phyloP scores from a whole-genome alignment of 2,329 filamentous ascomycete species.

The Cordyceps militaris region DNA sequence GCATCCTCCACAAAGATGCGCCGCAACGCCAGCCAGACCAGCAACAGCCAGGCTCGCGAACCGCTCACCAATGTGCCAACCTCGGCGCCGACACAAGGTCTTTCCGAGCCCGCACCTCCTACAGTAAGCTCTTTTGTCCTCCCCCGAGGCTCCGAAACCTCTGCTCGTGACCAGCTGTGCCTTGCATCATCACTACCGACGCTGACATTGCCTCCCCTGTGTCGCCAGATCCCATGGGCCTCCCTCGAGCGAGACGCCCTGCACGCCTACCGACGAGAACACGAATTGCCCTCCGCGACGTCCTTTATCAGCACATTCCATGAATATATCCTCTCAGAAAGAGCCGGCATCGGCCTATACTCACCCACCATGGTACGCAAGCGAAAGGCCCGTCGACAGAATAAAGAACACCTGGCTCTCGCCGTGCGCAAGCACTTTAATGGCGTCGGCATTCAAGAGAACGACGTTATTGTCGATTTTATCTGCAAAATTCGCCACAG shows the following conservation, averaged over 20 bases:
- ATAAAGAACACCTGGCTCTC: conserved; percentile 64
- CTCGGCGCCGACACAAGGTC: conserved; percentile 24
- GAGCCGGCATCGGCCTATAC: conserved; percentile 59
- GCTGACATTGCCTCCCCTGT: conserved; percentile 12
- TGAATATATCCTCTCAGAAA: conserved; percentile 53
- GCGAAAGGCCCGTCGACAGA: conserved; percentile 57
- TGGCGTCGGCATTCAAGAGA: conserved; percentile 68
- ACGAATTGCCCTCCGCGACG: conserved; percentile 63
- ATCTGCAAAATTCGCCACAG: conserved; percentile 56
- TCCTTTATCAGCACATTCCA: conserved; percentile 61
- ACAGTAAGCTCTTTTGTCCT: conserved; percentile 23
- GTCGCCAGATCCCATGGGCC: conserved; percentile 54
- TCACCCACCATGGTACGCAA: conserved; percentile 70
- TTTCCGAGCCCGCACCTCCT: conserved; percentile 26
- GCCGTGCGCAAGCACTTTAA: conserved; percentile 80
- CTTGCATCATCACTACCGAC: not conserved
- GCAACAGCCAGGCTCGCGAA: conserved; percentile 39
- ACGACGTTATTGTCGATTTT: conserved; percentile 74
- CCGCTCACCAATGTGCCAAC: conserved; percentile 31
- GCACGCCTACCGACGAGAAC: conserved; percentile 67
- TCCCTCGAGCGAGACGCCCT: conserved; percentile 61
- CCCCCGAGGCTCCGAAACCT: not conserved
- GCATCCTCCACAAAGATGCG: conserved; percentile 47
- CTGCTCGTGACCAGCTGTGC: conserved; percentile 3
- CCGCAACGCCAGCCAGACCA: conserved; percentile 46